Evolutionary conservation across 73 alveolate species (phyloP).

Genomic region (Paramecium primaurelia): DNA sequence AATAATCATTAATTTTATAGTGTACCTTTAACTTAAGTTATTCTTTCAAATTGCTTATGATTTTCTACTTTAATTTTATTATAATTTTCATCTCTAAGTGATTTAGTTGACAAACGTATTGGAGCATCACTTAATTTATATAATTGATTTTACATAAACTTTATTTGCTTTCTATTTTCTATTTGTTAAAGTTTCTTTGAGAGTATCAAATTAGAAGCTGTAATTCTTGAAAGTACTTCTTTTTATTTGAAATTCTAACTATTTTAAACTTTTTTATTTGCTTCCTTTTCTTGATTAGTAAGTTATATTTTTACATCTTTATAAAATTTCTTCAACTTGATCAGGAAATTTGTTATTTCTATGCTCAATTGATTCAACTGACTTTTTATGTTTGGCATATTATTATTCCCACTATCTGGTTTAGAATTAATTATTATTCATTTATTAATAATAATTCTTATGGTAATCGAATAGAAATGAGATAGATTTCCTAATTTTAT

Average conservation of each 20-base stretch:
- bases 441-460: not conserved
- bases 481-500: not conserved
- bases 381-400: not conserved
- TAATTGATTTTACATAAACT: not conserved
- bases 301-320: not conserved
- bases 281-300: not conserved
- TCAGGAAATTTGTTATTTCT: not conserved
- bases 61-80: not conserved
- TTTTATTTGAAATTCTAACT: constrained; percentile 2
- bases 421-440: not conserved
- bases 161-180: not conserved
- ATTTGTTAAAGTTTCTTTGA: not conserved
- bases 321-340: not conserved
- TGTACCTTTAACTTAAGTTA: constrained; percentile 3
- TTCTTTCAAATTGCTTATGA: constrained; percentile 13
- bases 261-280: not conserved
- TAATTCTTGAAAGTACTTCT: not conserved
- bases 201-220: not conserved
- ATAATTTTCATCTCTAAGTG: not conserved
- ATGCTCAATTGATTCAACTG: not conserved
- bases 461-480: not conserved
- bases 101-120: not conserved
- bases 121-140: not conserved
- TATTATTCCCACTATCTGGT: not conserved
- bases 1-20: not conserved